phyloP scores from a whole-genome alignment of 192 early-diverging fungal genomes.

The Coemansia sp. region DNA sequence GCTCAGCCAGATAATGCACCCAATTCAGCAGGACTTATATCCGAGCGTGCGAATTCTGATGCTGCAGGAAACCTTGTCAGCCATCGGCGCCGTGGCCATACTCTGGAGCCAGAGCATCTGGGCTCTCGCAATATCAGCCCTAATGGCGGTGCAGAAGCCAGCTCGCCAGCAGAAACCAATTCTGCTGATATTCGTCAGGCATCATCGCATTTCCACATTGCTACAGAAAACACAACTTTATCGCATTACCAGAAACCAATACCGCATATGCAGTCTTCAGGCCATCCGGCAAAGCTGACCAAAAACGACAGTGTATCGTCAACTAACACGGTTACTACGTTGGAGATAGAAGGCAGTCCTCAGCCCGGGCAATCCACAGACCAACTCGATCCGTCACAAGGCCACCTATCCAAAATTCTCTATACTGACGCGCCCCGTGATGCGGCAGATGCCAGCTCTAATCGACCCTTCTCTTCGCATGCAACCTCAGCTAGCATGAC shows the following conservation, averaged over 20 bases:
- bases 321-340: constrained; percentile 21
- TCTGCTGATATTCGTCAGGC: neutral
- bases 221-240: constrained; percentile 22
- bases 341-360: constrained; percentile 26
- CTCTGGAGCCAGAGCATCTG: constrained; percentile 39
- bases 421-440: constrained; percentile 18
- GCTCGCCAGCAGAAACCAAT: neutral
- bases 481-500: neutral
- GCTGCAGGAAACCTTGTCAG: neutral
- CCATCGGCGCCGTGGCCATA: constrained; percentile 40
- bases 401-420: constrained; percentile 44
- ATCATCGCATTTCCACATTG: constrained; percentile 35
- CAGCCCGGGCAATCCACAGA: constrained; percentile 12
- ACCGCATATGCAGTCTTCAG: neutral
- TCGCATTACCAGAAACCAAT: constrained; percentile 11
- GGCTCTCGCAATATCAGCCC: constrained; percentile 11
- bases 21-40: constrained; percentile 31
- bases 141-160: neutral
- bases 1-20: constrained; percentile 8
- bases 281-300: constrained; percentile 9
- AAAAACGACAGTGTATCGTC: constrained; percentile 32
- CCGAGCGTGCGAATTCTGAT: constrained; percentile 18
- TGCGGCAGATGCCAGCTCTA: constrained; percentile 2
- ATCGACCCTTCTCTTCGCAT: constrained; percentile 8
- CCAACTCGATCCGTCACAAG: constrained; percentile 8